Evolutionary conservation across 2,329 filamentous ascomycete genomes (phyloP).

Genomic region (Verticillium klebahnii): DNA sequence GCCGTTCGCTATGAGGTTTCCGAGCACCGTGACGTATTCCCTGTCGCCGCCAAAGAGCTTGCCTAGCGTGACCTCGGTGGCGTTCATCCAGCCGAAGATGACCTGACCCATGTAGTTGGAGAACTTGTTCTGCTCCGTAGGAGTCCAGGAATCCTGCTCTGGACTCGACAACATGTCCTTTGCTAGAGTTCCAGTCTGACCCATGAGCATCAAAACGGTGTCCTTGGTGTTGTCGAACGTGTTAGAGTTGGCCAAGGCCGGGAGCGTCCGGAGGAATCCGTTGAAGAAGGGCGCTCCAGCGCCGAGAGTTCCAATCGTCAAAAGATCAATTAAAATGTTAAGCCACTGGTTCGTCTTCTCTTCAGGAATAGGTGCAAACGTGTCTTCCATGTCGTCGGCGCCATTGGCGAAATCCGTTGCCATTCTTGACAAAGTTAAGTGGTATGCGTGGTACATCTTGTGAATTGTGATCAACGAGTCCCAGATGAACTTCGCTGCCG

Average conservation of each 20-base stretch:
- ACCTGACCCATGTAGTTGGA: conserved; percentile 20
- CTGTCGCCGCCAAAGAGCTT: conserved; percentile 19
- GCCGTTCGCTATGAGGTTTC: conserved; percentile 20
- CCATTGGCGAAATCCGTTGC: too few species aligned
- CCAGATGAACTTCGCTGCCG: too few species aligned
- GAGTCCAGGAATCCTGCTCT: conserved; percentile 17
- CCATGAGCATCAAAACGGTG: conserved; percentile 18
- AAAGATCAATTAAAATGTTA: conserved; percentile 21
- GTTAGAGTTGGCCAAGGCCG: conserved; percentile 11
- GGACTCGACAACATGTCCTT: conserved; percentile 16
- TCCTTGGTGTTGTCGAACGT: conserved; percentile 20
- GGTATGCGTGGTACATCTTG: too few species aligned
- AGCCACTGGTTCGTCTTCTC: conserved; percentile 18
- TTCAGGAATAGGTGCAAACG: conserved; percentile 21
- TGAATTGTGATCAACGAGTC: too few species aligned
- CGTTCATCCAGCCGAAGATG: conserved; percentile 20
- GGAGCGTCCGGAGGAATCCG: conserved; percentile 14
- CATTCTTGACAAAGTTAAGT: too few species aligned
- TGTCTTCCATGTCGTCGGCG: conserved; percentile 11
- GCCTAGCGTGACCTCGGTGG: conserved; percentile 7
- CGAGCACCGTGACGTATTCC: conserved; percentile 16
- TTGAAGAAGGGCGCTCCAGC: conserved; percentile 22
- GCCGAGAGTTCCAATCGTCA: conserved; percentile 20
- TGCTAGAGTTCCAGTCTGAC: conserved; percentile 18
- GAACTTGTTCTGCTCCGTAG: conserved; percentile 18